A percentile compares a stretch with the other conserved stretches of the same genome.
Evolutionary conservation across 1,284 basidiomycete genomes (phyloP).

Genomic region (Heterobasidion parviporum): DNA sequence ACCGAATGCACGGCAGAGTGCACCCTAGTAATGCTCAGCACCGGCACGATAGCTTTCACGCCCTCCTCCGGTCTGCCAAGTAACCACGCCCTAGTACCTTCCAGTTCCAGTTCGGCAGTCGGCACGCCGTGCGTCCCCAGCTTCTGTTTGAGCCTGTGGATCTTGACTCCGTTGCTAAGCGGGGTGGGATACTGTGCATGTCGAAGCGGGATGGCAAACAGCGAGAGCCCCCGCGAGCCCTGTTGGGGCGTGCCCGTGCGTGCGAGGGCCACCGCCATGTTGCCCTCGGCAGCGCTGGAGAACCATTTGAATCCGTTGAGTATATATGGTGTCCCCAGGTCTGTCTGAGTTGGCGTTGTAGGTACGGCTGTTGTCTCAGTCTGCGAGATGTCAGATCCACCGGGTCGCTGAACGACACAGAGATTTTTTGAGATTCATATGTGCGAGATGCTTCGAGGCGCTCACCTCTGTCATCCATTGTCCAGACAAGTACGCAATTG

Average conservation of each 20-base stretch:
- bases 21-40: constrained; percentile 71
- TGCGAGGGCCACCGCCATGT: constrained; percentile 65
- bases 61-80: constrained; percentile 59
- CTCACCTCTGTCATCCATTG: constrained; percentile 80
- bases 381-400: constrained; percentile 70
- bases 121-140: constrained; percentile 71
- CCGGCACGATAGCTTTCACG: constrained; percentile 59
- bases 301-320: constrained; percentile 80
- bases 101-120: constrained; percentile 69
- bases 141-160: constrained; percentile 76
- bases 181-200: constrained; percentile 41
- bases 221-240: constrained; percentile 59
- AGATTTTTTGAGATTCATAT: background rate
- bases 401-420: constrained; percentile 42
- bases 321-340: constrained; percentile 44
- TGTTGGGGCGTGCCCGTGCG: constrained; percentile 46
- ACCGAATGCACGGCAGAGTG: constrained; percentile 57
- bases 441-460: background rate
- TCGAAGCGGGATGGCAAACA: constrained; percentile 64
- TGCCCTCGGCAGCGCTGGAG: constrained; percentile 73
- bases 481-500: constrained; percentile 60
- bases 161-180: constrained; percentile 58
- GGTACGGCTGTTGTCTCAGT: constrained; percentile 61
- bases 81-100: constrained; percentile 55
- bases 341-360: constrained; percentile 18